Evolutionary conservation across 257 asterid species (phyloP).

Genomic region (Salvia miltiorrhiza): DNA sequence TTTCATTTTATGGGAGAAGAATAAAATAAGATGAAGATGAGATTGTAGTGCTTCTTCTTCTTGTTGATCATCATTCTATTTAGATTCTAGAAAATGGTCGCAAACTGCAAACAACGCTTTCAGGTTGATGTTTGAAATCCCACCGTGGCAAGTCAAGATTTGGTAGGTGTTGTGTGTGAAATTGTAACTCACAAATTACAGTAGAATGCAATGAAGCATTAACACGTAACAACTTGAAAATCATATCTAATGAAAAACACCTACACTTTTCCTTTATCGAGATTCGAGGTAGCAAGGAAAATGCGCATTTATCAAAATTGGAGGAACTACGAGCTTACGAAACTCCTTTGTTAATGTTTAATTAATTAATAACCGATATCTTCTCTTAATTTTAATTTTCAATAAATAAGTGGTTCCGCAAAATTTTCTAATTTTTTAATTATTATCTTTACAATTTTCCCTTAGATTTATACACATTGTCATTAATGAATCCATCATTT

Average conservation of each 20-base stretch:
- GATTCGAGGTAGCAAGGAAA: not conserved
- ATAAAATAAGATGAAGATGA: conserved; percentile 22
- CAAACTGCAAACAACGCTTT: conserved; percentile 8
- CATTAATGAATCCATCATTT: too few species aligned
- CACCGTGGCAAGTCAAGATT: conserved; percentile 21
- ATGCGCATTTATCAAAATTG: not conserved
- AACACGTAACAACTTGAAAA: not conserved
- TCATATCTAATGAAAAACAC: not conserved
- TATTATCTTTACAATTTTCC: too few species aligned
- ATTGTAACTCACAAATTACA: not conserved
- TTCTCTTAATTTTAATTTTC: too few species aligned
- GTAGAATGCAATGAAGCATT: not conserved
- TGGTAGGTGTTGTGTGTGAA: not conserved
- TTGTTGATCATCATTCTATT: conserved; percentile 19
- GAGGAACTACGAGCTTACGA: not conserved
- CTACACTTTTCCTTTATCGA: not conserved
- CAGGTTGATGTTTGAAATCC: conserved; percentile 28
- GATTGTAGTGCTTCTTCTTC: conserved; percentile 22
- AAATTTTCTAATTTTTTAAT: too few species aligned
- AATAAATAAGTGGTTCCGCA: too few species aligned
- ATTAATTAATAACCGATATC: not conserved
- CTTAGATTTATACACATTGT: too few species aligned
- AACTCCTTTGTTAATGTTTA: not conserved
- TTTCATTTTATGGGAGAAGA: not conserved
- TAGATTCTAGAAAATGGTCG: conserved; percentile 1